These are phyloP conservation scores for Cercophora scortea DNA, from an alignment of 495 filamentous ascomycete species.

Conservation along the genomic window DNA sequence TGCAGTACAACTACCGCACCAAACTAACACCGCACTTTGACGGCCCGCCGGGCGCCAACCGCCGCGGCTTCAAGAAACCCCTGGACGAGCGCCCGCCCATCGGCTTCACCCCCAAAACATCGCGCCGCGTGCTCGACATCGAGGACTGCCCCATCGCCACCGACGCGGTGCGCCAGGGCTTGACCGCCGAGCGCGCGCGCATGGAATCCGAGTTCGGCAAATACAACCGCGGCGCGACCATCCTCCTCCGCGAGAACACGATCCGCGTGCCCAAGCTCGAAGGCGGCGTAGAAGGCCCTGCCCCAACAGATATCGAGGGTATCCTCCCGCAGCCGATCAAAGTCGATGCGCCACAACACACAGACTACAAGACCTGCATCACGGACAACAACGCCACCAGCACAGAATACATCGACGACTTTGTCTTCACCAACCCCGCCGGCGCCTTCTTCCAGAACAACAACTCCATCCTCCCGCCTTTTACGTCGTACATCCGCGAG, in stretches of 20 bases:
- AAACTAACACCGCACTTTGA: conserved; percentile 96
- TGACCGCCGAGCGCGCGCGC: conserved; percentile 63
- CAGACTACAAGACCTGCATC: conserved; percentile 76
- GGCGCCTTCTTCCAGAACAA: conserved; percentile 99
- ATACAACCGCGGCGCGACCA: conserved; percentile 76
- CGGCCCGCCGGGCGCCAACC: conserved; percentile 45
- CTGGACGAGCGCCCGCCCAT: conserved; percentile 61
- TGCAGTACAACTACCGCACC: conserved; percentile 89
- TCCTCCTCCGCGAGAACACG: conserved; percentile 83
- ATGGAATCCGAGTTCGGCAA: conserved; percentile 60
- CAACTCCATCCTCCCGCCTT: conserved; percentile 89
- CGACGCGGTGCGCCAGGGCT: conserved; percentile 66
- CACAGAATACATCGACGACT: conserved; percentile 80
- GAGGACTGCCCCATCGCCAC: conserved; percentile 97
- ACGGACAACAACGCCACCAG: conserved; percentile 73
- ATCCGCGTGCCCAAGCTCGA: conserved; percentile 51
- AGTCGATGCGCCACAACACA: conserved; percentile 38
- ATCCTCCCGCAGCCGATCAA: conserved; percentile 7
- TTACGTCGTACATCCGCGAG: conserved; percentile 84
- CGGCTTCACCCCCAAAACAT: conserved; percentile 82
- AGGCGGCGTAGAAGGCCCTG: conserved; percentile 6
- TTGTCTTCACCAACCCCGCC: conserved; percentile 80
- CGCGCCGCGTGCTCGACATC: conserved; percentile 70
- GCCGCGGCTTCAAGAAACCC: conserved; percentile 28
- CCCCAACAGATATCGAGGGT: conserved; percentile 15